Evolutionary conservation across 768 basidiomycete genomes (phyloP).

Genomic region (Kwoniella mangroviensis): DNA sequence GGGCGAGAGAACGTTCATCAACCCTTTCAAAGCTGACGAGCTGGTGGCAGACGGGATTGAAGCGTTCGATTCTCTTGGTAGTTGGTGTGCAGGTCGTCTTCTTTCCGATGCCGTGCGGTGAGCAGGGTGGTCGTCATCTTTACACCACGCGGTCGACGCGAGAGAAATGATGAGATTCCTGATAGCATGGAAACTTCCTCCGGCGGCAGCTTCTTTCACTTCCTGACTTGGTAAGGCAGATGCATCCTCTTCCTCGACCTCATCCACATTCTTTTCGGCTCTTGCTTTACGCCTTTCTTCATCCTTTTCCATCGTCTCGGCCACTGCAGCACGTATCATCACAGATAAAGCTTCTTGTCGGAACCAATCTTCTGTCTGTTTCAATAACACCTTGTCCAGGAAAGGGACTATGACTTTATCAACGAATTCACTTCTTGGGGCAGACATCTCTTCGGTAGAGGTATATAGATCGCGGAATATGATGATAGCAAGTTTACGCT

Average conservation of each 20-base stretch:
- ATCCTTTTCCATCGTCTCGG: slow-evolving; percentile 56
- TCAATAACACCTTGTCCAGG: slow-evolving; percentile 53
- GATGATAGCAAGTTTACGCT: slow-evolving; percentile 40
- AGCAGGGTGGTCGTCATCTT: slow-evolving; percentile 22
- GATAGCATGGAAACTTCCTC: slow-evolving; percentile 48
- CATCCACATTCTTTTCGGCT: slow-evolving; percentile 19
- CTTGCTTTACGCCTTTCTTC: slow-evolving; percentile 41
- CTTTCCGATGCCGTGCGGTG: slow-evolving; percentile 3
- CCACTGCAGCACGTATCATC: slow-evolving; percentile 51
- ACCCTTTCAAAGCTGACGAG: slow-evolving; percentile 25
- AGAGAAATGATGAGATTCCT: slow-evolving; percentile 40
- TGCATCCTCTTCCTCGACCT: slow-evolving; percentile 40
- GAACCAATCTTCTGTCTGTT: slow-evolving; percentile 54
- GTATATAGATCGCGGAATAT: slow-evolving; percentile 54
- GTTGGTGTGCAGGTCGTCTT: slow-evolving; percentile 15
- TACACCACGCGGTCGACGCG: slow-evolving; percentile 43
- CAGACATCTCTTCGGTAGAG: slow-evolving; percentile 52
- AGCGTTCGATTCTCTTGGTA: slow-evolving; percentile 6
- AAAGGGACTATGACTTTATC: slow-evolving; percentile 56
- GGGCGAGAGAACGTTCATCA: slow-evolving; percentile 37
- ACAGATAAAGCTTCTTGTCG: slow-evolving; percentile 50
- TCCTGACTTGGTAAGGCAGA: slow-evolving; percentile 33
- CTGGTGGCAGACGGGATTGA: slow-evolving; percentile 8
- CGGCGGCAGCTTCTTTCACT: slow-evolving; percentile 43
- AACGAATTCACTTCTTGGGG: slow-evolving; percentile 50